A percentile compares a stretch with the other conserved stretches of the same genome.
Conservation (phyloP, 768 basidiomycete genomes). For the Trametes cubensis region DNA sequence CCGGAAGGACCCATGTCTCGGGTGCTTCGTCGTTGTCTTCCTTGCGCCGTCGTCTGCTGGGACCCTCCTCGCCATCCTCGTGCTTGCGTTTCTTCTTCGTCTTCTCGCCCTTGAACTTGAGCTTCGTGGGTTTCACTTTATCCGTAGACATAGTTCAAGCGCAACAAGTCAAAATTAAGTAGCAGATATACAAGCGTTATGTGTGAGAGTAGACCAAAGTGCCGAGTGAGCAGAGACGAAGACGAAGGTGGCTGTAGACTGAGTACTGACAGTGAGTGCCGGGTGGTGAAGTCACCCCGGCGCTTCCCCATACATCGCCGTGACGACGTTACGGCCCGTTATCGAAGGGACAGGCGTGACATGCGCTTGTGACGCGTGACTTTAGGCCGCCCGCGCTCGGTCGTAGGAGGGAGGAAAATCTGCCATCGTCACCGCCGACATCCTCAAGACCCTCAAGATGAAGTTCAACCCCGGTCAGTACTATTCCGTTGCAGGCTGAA, state of each 20-base stretch:
- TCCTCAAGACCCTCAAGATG: constrained; percentile 65
- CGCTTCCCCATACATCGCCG: not conserved
- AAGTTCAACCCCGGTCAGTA: constrained; percentile 84
- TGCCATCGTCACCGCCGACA: constrained; percentile 46
- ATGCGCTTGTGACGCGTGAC: constrained; percentile 15
- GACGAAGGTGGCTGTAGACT: not conserved
- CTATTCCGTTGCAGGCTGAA: constrained; percentile 27
- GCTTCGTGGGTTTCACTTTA: constrained; percentile 69
- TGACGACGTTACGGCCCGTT: not conserved
- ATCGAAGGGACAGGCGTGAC: constrained; percentile 14
- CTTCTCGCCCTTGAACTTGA: constrained; percentile 91
- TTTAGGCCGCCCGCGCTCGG: constrained; percentile 3
- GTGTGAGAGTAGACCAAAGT: not conserved
- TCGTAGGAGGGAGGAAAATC: constrained; percentile 18
- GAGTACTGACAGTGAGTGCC: too few relatives aligned
- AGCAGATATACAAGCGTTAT: constrained; percentile 34
- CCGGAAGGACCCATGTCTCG: constrained; percentile 81
- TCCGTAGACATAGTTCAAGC: constrained; percentile 37
- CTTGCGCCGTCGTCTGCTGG: constrained; percentile 48
- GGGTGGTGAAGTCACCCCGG: constrained; percentile 6
- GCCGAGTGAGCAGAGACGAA: not conserved
- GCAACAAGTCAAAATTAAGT: not conserved
- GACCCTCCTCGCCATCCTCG: constrained; percentile 52
- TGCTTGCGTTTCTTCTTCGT: constrained; percentile 79
- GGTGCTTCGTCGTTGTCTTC: constrained; percentile 66